These are phyloP conservation scores for Purshia tridentata DNA, from an alignment of 306 rosid species.

Conservation along the genomic window DNA sequence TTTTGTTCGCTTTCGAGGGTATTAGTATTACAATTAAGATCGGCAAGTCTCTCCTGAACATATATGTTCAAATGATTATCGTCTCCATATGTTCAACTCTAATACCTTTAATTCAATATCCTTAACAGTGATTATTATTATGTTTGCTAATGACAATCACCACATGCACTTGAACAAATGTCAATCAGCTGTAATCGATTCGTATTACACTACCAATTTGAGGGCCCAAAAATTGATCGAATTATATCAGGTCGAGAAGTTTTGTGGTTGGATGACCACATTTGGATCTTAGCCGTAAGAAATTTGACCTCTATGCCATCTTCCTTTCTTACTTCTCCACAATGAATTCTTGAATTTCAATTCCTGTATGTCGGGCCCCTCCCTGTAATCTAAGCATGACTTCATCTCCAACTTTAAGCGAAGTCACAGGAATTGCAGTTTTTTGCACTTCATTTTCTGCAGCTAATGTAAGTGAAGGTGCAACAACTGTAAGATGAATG, in stretches of 20 bases:
- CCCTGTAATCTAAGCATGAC: constrained; percentile 71
- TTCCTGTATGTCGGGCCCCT: constrained; percentile 91
- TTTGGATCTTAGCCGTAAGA: constrained; percentile 15
- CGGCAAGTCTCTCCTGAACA: too few relatives aligned
- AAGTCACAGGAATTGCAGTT: constrained; percentile 66
- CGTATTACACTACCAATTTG: not conserved
- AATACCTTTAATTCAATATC: too few relatives aligned
- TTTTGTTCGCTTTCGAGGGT: too few relatives aligned
- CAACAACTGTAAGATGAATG: constrained; percentile 5
- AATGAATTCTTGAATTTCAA: constrained; percentile 88
- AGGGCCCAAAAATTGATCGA: not conserved
- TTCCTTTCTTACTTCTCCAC: constrained; percentile 63
- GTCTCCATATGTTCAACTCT: too few relatives aligned
- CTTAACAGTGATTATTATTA: too few relatives aligned
- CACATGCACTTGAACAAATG: too few relatives aligned
- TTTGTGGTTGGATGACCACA: not conserved
- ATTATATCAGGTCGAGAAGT: not conserved
- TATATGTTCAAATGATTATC: too few relatives aligned
- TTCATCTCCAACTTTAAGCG: constrained; percentile 76
- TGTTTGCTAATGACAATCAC: too few relatives aligned
- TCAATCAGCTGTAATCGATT: too few relatives aligned
- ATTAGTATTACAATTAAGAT: too few relatives aligned
- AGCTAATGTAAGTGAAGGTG: constrained; percentile 12
- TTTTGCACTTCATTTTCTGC: constrained; percentile 44
- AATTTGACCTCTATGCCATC: constrained; percentile 16